Conservation (phyloP, 805 yeast genomes). For the Nakazawaea ishiwadae region DNA sequence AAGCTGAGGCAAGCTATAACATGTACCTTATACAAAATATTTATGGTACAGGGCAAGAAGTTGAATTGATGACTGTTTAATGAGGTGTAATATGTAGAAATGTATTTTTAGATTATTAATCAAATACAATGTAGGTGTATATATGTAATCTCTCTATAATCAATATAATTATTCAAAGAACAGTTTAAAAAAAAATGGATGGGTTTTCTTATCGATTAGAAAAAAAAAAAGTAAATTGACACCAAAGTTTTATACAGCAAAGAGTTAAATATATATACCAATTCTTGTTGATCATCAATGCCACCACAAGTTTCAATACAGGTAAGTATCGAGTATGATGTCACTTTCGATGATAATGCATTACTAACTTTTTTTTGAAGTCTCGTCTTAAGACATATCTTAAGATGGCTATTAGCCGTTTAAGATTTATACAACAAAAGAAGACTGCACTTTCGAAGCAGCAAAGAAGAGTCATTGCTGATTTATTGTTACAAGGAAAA, state of each 20-base stretch:
- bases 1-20: conserved; percentile 12
- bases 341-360: too few species aligned
- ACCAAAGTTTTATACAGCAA: too few species aligned
- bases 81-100: neutral
- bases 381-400: conserved; percentile 31
- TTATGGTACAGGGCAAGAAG: conserved; percentile 9
- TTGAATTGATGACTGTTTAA: conserved; percentile 6
- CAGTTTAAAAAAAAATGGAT: too few species aligned
- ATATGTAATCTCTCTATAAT: too few species aligned
- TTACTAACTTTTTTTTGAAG: too few species aligned
- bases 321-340: conserved; percentile 3
- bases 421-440: conserved; percentile 69
- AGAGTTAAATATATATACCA: too few species aligned
- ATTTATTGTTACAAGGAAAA: conserved; percentile 61
- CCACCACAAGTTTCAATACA: conserved; percentile 8
- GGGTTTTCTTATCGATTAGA: too few species aligned
- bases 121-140: too few species aligned
- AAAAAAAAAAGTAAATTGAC: too few species aligned
- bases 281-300: too few species aligned
- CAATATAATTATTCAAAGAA: too few species aligned
- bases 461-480: conserved; percentile 68
- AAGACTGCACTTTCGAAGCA: conserved; percentile 73
- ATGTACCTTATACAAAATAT: conserved; percentile 6
- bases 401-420: conserved; percentile 68
- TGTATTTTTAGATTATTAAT: neutral